Evolutionary conservation across 148 eudicot species (phyloP).

Genomic region (Arctostaphylos glauca): DNA sequence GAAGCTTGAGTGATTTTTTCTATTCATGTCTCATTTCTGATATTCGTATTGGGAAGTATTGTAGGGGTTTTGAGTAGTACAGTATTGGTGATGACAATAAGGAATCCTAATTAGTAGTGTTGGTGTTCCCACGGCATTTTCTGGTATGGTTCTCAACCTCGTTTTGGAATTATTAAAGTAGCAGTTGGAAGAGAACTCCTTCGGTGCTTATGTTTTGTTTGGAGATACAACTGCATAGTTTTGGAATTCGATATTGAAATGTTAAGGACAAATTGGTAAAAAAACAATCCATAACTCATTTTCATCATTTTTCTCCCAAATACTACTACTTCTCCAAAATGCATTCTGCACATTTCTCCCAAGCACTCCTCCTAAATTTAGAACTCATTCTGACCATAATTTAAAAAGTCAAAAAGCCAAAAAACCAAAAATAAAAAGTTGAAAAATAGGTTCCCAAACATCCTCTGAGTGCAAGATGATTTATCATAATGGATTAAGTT

Average conservation of each 20-base stretch:
- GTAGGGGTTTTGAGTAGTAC: conserved; percentile 22
- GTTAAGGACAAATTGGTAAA: too few relatives aligned
- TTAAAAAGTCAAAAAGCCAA: too few relatives aligned
- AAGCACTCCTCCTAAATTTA: too few relatives aligned
- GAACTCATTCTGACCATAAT: too few relatives aligned
- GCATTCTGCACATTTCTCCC: too few relatives aligned
- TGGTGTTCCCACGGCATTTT: conserved; percentile 36
- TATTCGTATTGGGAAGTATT: conserved; percentile 11
- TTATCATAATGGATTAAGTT: too few relatives aligned
- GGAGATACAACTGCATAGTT: background rate
- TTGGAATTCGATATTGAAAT: background rate
- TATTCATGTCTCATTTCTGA: conserved; percentile 13
- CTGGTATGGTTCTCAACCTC: conserved; percentile 35
- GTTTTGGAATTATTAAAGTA: background rate
- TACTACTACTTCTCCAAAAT: too few relatives aligned
- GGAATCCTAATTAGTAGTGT: conserved; percentile 20
- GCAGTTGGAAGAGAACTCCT: conserved; percentile 2
- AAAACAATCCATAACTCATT: too few relatives aligned
- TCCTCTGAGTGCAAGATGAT: too few relatives aligned
- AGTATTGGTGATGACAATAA: conserved; percentile 27
- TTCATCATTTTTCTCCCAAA: too few relatives aligned
- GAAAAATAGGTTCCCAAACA: too few relatives aligned
- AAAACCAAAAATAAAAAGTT: too few relatives aligned
- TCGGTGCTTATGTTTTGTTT: conserved; percentile 4
- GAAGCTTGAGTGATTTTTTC: conserved; percentile 16